phyloP scores from a whole-genome alignment of 2,329 filamentous ascomycete genomes.

The Zalaria sp. region DNA sequence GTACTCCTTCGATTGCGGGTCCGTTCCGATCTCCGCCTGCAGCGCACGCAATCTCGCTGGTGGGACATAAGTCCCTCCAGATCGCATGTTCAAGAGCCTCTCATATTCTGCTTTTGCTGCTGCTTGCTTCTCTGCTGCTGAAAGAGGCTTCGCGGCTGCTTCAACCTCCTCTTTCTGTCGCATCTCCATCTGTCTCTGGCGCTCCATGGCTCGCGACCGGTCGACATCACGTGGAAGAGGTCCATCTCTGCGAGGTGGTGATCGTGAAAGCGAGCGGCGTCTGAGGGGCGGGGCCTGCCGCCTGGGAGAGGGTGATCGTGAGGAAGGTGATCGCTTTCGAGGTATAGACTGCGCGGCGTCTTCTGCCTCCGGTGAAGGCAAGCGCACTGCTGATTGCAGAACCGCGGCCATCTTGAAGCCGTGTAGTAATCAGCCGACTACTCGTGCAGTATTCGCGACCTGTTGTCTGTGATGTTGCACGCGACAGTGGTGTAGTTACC shows the following conservation, averaged over 20 bases:
- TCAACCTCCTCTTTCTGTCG: slow-evolving; percentile 26
- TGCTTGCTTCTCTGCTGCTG: slow-evolving; percentile 74
- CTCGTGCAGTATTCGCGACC: too few relatives aligned
- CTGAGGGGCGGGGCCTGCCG: slow-evolving; percentile 18
- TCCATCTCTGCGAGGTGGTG: slow-evolving; percentile 15
- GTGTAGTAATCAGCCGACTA: too few relatives aligned
- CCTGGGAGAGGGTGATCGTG: slow-evolving; percentile 20
- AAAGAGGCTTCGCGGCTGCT: slow-evolving; percentile 37
- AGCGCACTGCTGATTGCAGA: slow-evolving; percentile 6
- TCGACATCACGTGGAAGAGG: slow-evolving; percentile 35
- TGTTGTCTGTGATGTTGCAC: too few relatives aligned
- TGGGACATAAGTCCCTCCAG: slow-evolving; percentile 91
- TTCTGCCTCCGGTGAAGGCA: slow-evolving; percentile 5
- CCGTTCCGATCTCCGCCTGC: slow-evolving; percentile 81
- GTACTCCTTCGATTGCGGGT: slow-evolving; percentile 92
- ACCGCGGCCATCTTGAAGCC: slow-evolving; percentile 4
- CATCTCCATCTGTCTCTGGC: slow-evolving; percentile 35
- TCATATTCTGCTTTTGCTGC: slow-evolving; percentile 86
- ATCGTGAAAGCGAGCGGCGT: slow-evolving; percentile 16
- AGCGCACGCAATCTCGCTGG: slow-evolving; percentile 80
- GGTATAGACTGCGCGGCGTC: slow-evolving; percentile 4
- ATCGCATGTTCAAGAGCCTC: slow-evolving; percentile 81
- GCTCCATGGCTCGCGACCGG: slow-evolving; percentile 34
- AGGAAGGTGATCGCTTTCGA: slow-evolving; percentile 19
- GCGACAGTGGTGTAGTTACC: too few relatives aligned